Percentiles rank a stretch among this genome's conserved stretches.
phyloP scores from a whole-genome alignment of 2,329 filamentous ascomycete genomes.

The Aspergillus tamarii region DNA sequence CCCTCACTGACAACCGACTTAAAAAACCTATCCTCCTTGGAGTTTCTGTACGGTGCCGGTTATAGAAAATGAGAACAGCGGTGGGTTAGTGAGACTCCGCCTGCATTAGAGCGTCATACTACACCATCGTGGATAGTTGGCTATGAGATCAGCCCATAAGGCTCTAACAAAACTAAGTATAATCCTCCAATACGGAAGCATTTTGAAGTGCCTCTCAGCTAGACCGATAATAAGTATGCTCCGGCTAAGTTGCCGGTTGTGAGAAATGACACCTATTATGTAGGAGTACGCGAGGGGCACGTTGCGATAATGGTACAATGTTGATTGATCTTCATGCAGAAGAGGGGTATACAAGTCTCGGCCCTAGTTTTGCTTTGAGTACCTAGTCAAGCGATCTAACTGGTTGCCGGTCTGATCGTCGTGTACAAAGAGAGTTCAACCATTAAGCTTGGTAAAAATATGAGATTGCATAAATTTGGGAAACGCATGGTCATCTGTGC shows the following conservation, averaged over 20 bases:
- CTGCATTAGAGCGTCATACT: conserved; percentile 9
- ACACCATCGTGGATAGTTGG: conserved; percentile 3
- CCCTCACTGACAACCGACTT: neutral
- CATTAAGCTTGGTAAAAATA: neutral
- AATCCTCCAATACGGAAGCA: neutral
- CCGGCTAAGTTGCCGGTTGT: neutral
- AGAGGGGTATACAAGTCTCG: conserved; percentile 7
- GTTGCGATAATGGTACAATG: conserved; percentile 1
- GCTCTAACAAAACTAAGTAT: neutral
- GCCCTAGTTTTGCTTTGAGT: neutral
- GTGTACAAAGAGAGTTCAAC: neutral
- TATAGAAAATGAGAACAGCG: neutral
- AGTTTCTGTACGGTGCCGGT: neutral
- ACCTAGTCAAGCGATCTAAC: neutral
- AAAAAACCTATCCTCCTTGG: neutral
- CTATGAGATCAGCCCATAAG: conserved; percentile 13
- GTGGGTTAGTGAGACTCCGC: conserved; percentile 2
- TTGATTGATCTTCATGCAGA: conserved; percentile 14
- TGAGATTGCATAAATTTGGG: neutral
- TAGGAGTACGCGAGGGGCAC: conserved; percentile 1
- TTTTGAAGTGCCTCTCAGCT: neutral
- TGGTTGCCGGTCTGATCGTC: neutral
- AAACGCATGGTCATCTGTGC: neutral
- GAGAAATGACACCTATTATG: neutral
- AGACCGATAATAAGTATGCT: conserved; percentile 2